A percentile compares a stretch with the other conserved stretches of the same genome.
phyloP scores from a whole-genome alignment of 179 eudicot species.

The Patellifolia procumbens region DNA sequence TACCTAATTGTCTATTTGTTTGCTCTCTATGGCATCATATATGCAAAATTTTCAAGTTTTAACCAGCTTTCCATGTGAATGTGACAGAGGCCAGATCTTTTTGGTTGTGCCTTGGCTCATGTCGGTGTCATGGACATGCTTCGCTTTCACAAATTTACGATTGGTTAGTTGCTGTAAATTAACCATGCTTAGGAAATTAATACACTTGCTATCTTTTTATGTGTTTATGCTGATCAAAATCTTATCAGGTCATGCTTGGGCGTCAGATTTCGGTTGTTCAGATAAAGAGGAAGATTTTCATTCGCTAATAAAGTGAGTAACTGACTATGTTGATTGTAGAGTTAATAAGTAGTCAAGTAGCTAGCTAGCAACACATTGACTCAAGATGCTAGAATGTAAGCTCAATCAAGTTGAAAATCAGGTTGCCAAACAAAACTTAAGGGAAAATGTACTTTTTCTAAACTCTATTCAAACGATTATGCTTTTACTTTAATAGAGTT shows the following conservation, averaged over 20 bases:
- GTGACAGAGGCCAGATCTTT: conserved; percentile 87
- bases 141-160: conserved; percentile 88
- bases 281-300: conserved; percentile 87
- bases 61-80: conserved; percentile 9
- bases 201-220: not conserved
- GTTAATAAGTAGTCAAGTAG: not conserved
- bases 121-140: conserved; percentile 99
- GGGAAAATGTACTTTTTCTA: not conserved
- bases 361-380: not conserved
- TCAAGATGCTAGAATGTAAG: not conserved
- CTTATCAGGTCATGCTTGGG: conserved; percentile 90
- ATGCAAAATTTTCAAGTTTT: too few relatives aligned
- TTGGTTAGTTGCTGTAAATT: conserved; percentile 58
- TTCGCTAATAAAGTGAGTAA: conserved; percentile 76
- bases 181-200: not conserved
- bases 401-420: not conserved
- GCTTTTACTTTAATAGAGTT: too few relatives aligned
- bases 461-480: too few relatives aligned
- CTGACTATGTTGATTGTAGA: not conserved
- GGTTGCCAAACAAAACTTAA: not conserved
- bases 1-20: too few relatives aligned
- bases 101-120: conserved; percentile 92
- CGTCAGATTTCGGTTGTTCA: conserved; percentile 82
- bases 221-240: conserved; percentile 11
- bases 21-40: too few relatives aligned